Percentiles rank a stretch among this genome's conserved stretches.
phyloP scores from a whole-genome alignment of 2,329 filamentous ascomycete species.

The Didymella arachidicola region DNA sequence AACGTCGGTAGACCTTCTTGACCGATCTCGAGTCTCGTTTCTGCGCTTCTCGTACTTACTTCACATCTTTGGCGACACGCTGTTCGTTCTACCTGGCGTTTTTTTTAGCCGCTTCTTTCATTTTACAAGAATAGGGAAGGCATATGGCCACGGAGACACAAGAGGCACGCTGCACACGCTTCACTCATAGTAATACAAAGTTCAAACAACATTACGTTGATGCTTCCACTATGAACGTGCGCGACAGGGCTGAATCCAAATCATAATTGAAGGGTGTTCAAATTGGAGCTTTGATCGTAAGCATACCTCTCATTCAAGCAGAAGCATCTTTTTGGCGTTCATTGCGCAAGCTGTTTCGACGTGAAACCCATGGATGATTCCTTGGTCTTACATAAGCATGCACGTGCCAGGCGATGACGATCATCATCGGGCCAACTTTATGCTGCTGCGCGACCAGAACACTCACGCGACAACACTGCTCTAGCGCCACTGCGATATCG shows the following conservation, averaged over 20 bases:
- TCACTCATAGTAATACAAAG: conserved; percentile 19
- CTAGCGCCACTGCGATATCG: conserved; percentile 18
- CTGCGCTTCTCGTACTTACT: conserved; percentile 13
- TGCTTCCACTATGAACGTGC: no score
- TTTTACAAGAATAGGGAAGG: conserved; percentile 17
- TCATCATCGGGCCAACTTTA: conserved; percentile 23
- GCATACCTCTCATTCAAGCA: no score
- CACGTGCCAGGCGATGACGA: conserved; percentile 17
- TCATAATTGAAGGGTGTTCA: no score
- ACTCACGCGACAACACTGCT: conserved; percentile 22
- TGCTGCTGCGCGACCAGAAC: conserved; percentile 11
- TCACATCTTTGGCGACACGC: background rate
- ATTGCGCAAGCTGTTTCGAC: background rate
- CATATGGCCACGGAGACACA: conserved; percentile 6
- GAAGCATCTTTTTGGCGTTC: background rate
- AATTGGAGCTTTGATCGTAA: no score
- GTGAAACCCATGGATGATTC: background rate
- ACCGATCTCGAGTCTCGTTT: background rate
- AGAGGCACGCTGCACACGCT: conserved; percentile 5
- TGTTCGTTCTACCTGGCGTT: background rate
- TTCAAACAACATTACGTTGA: background rate
- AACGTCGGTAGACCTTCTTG: background rate
- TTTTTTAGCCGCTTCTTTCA: conserved; percentile 3
- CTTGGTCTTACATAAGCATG: conserved; percentile 13
- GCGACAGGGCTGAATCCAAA: no score